Conservation (phyloP, 257 asterid species). For the Salvia miltiorrhiza region DNA sequence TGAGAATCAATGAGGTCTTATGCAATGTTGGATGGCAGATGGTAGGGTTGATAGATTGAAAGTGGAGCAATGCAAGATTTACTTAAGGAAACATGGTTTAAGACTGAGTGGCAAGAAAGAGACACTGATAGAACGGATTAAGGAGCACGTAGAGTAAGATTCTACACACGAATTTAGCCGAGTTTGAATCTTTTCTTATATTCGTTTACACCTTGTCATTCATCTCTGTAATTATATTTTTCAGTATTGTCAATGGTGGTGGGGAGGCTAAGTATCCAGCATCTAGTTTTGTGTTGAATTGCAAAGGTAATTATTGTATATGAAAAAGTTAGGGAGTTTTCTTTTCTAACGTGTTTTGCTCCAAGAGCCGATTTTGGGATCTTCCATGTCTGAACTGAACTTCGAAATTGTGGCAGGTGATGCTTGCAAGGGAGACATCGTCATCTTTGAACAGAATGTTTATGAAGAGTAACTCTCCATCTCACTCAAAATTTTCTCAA, state of each 20-base stretch:
- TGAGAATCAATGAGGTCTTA: neutral
- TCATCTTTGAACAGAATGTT: conserved; percentile 84
- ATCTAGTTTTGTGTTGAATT: conserved; percentile 70
- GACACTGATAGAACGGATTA: conserved; percentile 56
- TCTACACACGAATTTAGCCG: neutral
- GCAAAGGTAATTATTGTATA: conserved; percentile 53
- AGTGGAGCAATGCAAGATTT: conserved; percentile 78
- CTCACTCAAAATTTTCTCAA: conserved; percentile 3
- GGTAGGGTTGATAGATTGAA: conserved; percentile 61
- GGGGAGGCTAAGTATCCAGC: conserved; percentile 80
- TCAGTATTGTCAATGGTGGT: conserved; percentile 63
- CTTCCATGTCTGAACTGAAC: neutral
- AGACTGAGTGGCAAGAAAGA: conserved; percentile 83
- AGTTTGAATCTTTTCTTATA: neutral
- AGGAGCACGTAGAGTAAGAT: conserved; percentile 72
- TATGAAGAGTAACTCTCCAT: conserved; percentile 64
- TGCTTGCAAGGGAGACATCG: conserved; percentile 82
- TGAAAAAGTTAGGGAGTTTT: neutral
- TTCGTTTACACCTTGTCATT: neutral
- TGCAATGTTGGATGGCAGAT: conserved; percentile 30
- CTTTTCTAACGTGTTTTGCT: neutral
- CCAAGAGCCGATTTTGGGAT: neutral
- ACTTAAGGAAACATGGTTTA: conserved; percentile 70
- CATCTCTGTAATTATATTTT: conserved; percentile 3
- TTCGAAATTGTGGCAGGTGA: conserved; percentile 59